A percentile compares a stretch with the other conserved stretches of the same genome.
These are phyloP conservation scores for Cydonia oblonga DNA, from an alignment of 331 rosid genomes.

Conservation along the genomic window DNA sequence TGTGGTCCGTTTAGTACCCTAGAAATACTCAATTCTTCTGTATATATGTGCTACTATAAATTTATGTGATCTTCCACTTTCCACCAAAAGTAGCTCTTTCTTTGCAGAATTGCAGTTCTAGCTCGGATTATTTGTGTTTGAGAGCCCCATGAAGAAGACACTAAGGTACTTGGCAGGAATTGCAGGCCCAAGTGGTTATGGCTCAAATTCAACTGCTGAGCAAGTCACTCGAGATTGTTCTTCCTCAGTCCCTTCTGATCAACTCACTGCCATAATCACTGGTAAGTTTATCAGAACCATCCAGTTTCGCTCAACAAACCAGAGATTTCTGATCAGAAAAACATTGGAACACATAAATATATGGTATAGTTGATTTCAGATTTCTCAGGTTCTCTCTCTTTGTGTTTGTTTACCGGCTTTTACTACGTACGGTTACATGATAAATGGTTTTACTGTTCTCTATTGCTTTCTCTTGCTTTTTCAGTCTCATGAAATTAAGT, in stretches of 20 bases:
- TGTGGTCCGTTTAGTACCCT: conserved; percentile 18
- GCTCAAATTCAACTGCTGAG: conserved; percentile 92
- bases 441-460: background rate
- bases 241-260: conserved; percentile 26
- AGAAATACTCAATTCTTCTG: background rate
- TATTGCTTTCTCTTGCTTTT: background rate
- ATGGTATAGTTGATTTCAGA: background rate
- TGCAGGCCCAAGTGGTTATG: conserved; percentile 96
- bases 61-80: background rate
- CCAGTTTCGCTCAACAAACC: too few species aligned
- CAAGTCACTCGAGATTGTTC: conserved; percentile 52
- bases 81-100: background rate
- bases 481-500: background rate
- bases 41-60: conserved; percentile 6
- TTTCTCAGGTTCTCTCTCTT: background rate
- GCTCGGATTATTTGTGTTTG: conserved; percentile 7
- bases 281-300: conserved; percentile 27
- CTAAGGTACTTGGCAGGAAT: conserved; percentile 85
- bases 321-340: background rate
- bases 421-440: background rate
- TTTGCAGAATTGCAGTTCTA: too few species aligned
- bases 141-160: conserved; percentile 66
- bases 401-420: background rate
- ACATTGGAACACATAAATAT: background rate
- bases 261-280: conserved; percentile 77